Conservation (phyloP, 495 filamentous ascomycete species). For the Daldinia decipiens region DNA sequence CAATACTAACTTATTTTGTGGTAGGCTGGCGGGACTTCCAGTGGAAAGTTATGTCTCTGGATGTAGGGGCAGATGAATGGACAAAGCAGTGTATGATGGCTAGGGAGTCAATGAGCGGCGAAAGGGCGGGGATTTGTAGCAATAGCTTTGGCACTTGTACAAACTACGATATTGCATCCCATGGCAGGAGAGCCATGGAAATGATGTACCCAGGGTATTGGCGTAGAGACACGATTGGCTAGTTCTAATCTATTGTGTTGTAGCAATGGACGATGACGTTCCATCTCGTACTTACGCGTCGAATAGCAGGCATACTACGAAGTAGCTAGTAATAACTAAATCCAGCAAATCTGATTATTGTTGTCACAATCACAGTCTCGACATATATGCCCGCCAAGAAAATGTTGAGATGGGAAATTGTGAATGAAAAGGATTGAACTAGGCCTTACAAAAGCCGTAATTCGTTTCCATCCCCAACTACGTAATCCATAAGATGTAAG, state of each 20-base stretch:
- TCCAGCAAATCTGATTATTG: not conserved
- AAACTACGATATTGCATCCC: not conserved
- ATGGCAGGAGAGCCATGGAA: not conserved
- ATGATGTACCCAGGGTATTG: constrained; percentile 6
- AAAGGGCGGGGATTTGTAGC: not conserved
- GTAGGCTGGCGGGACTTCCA: constrained; percentile 80
- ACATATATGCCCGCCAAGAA: too few relatives aligned
- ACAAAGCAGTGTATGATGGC: not conserved
- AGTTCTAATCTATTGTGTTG: constrained; percentile 1
- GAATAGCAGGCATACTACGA: not conserved
- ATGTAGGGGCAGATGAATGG: constrained; percentile 61
- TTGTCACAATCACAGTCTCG: too few relatives aligned
- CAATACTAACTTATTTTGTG: constrained; percentile 14
- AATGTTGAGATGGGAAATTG: too few relatives aligned
- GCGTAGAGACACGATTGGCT: not conserved
- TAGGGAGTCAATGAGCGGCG: not conserved
- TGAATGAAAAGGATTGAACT: too few relatives aligned
- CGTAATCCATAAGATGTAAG: too few relatives aligned
- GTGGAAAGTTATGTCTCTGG: constrained; percentile 93
- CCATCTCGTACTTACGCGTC: not conserved
- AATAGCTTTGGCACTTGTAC: constrained; percentile 5
- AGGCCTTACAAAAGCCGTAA: too few relatives aligned
- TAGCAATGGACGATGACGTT: not conserved
- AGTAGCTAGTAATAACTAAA: not conserved
- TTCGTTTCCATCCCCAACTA: too few relatives aligned